These are phyloP conservation scores for Acorus gramineus DNA, from an alignment of 106 monocot genomes.

Conservation along the genomic window DNA sequence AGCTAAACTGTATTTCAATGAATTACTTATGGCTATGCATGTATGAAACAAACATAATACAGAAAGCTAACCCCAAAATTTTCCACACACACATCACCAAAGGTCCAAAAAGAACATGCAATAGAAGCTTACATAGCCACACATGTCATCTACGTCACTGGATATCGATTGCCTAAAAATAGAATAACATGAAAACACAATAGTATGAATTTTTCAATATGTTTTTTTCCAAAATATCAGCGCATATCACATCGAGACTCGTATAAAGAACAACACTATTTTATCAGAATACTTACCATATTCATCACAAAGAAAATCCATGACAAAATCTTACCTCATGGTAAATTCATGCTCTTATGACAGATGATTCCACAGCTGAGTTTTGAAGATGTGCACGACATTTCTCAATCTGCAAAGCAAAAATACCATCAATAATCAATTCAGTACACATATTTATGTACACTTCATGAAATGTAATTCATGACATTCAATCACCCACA, in stretches of 20 bases:
- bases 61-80: no score
- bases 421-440: background rate
- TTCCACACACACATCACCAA: no score
- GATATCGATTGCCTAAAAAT: constrained; percentile 73
- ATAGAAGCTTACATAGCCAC: constrained; percentile 18
- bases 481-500: constrained; percentile 20
- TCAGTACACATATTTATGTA: background rate
- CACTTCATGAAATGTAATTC: background rate
- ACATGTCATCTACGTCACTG: constrained; percentile 95
- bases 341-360: constrained; percentile 74
- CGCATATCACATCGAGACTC: constrained; percentile 26
- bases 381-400: constrained; percentile 66
- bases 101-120: no score
- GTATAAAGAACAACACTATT: background rate
- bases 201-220: constrained; percentile 66
- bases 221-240: constrained; percentile 64
- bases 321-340: constrained; percentile 28
- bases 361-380: constrained; percentile 56
- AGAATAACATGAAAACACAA: constrained; percentile 64
- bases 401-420: constrained; percentile 58
- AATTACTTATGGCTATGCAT: no score
- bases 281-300: background rate
- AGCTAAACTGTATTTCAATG: no score
- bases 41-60: no score
- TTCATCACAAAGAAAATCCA: background rate